Base-by-base conservation (phyloP, 176 grass and related monocot species). In the Carex parvula region DNA sequence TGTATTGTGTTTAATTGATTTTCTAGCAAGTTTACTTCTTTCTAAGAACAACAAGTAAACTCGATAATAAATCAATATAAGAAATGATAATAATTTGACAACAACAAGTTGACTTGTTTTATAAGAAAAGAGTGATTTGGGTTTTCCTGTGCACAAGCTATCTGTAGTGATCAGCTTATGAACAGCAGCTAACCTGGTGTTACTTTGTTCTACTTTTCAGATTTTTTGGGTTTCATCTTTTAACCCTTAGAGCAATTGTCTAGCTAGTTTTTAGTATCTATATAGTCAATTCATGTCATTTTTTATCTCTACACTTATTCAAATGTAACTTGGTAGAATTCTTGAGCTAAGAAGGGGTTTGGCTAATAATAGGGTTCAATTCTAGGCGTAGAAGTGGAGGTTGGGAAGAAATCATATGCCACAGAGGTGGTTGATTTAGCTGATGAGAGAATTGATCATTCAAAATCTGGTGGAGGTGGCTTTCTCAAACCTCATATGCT, bases 361-460 rank as follows among this genome's bases (percentile, higher is more conserved):
- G 93, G 88, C 91, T 95, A 93, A 83, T 83, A 83, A 93, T 94
- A 99, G 93, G 96, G 96, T 92, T 99, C 96, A 92, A 91, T 99
- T 95, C 93, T 95, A 93, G 96, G 96, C 87, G 91, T 91, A 53
- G 96, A 94, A 93, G 88, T 95, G 90, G 89, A 87, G 78, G 53
- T 92, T 53, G 89, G 89, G 80, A 93, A 57, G 83, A 88, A 56
- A 88, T 90, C 91, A 63, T 99, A 87, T 79, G 87, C 71, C 70
- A 95, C 89, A 42, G 88, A 89, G 68, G 81, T 99, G 62, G 86
- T 90, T 33, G 96, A 94, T 86, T 79, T 70, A 84, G 85, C 90
- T 78, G 91, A 95, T 32, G 79, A 91, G 55, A 87, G 79, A 29
- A 61, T 62, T 16, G 59, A 74, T 59, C 85, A 82, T 67, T 37